phyloP scores from a whole-genome alignment of 495 filamentous ascomycete species.

The Penicillium subrubescens region DNA sequence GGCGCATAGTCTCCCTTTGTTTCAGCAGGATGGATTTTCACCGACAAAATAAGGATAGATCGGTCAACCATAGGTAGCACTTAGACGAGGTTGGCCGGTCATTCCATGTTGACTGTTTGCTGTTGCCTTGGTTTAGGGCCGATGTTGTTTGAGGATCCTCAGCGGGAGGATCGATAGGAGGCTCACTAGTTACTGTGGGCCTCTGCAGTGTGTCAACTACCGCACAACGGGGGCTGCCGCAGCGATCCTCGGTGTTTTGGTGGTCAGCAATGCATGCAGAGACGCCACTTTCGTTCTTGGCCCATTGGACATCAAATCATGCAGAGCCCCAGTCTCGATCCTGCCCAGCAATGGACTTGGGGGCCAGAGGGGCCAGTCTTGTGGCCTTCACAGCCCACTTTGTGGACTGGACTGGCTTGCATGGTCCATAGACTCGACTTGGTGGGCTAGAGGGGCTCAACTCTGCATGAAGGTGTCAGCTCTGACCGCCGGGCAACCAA shows the following conservation, averaged over 20 bases:
- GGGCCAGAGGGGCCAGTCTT: background rate
- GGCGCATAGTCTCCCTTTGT: slow-evolving; percentile 4
- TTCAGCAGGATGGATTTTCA: background rate
- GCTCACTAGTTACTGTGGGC: background rate
- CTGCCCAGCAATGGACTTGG: background rate
- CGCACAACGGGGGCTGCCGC: background rate
- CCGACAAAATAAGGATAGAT: background rate
- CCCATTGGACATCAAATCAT: background rate
- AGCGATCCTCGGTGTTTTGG: background rate
- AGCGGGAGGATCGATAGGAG: background rate
- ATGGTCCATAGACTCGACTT: background rate
- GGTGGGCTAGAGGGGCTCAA: background rate
- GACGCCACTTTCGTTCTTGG: background rate
- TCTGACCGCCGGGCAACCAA: background rate
- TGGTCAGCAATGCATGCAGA: slow-evolving; percentile 7
- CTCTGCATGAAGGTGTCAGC: background rate
- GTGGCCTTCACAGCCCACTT: background rate
- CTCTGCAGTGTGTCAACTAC: slow-evolving; percentile 4
- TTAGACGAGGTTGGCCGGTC: background rate
- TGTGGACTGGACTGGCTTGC: background rate
- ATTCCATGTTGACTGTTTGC: background rate
- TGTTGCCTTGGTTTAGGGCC: background rate
- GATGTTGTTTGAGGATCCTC: background rate
- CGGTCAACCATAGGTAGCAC: background rate
- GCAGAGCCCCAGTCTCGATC: background rate